Evolutionary conservation across 2,329 filamentous ascomycete genomes (phyloP), one percentile per base, ranked within the genome.

Genomic region (Macrophomina phaseolina): DNA sequence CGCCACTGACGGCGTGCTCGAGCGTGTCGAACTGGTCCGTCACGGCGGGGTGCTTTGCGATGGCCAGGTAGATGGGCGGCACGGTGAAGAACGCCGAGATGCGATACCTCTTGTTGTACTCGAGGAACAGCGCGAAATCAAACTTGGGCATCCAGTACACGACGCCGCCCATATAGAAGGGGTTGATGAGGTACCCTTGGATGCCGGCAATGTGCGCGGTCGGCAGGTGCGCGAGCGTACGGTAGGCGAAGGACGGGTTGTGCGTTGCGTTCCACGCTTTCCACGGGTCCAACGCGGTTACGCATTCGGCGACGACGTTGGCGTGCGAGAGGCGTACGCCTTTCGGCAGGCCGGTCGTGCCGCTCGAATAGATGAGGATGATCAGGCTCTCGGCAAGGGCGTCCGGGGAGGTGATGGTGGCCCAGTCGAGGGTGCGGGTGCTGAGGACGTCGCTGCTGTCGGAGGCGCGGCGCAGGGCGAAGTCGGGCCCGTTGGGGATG

Each of bases 141-240:
- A 90, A 90, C 48, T 79, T 81, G 4, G 82, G 78, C 87, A 90
- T 89, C 87, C 87, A 90, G 79, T 86, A 89, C 2, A 86, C 73
- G 4, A 73, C 69, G 2, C 79, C 79, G 40, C 75, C 77, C 69
- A 77, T 70, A 69, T 77, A 77, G 68, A 82, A 77, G 0, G 81
- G 80, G 61, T 80, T 81, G 65, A 83, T 74, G 6, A 83, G 77
- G 68, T 83, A 83, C 51, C 81, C 81, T 72, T 81, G 79, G 16
- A 82, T 77, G 0, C 82, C 82, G 0, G 82, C 81, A 51, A 84
- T 83, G 69, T 84, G 82, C 4, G 81, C 80, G 11, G 77, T 76
- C 0, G 82, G 82, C 0, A 84, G 74, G 69, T 84, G 82, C 0
- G 80, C 82, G 3, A 84, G 69, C 0, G 82, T 82, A 5, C 76